Evolutionary conservation across 1,284 basidiomycete genomes (phyloP), one percentile per base, ranked within the genome.

Genomic region (Cutaneotrichosporon spelunceum): DNA sequence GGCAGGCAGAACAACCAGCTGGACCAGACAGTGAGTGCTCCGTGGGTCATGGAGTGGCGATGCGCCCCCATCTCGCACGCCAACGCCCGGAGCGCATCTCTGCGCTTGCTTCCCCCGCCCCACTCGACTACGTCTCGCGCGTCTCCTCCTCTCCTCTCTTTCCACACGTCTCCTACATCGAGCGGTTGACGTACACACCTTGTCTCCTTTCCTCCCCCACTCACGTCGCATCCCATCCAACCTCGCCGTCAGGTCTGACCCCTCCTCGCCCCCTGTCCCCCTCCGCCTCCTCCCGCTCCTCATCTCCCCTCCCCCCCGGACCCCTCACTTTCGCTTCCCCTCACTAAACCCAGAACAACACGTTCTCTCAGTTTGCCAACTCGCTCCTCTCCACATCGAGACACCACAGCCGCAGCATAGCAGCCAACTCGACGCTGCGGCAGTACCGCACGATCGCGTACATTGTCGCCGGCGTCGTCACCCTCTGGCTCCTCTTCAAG

Each of bases 351-450:
- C 49, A 53, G 45, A 21, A 24, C 61, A 77, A 71, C 67, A 69
- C 73, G 5, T 78, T 78, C 62, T 68, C 71, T 9, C 68, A 68
- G 19, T 77, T 78, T 60, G 69, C 75, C 47, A 73, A 73, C 60
- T 76, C 74, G 36, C 72, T 78, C 60, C 74, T 78, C 67, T 78
- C 76, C 24, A 77, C 76, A 2, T 72, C 73, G n/a, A 64, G 71
- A 4, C 75, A 72, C 62, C 76, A 78, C 62, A 69, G 68, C 29
- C 71, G 76, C 33, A 70, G 72, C 10, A 72, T 78, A 64, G 75
- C 76, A 2, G 55, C 69, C 16, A 71, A 66, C 55, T 74, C 72
- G 34, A 73, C 74, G 3, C 56, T 76, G 23, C 50, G 76, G 42
- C 76, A 78, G 63, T 78, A 78, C 60, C 64, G 76, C 45, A 72